These are phyloP conservation scores for Nicotiana paniculata DNA, from an alignment of 257 asterid genomes.

Conservation along the genomic window DNA sequence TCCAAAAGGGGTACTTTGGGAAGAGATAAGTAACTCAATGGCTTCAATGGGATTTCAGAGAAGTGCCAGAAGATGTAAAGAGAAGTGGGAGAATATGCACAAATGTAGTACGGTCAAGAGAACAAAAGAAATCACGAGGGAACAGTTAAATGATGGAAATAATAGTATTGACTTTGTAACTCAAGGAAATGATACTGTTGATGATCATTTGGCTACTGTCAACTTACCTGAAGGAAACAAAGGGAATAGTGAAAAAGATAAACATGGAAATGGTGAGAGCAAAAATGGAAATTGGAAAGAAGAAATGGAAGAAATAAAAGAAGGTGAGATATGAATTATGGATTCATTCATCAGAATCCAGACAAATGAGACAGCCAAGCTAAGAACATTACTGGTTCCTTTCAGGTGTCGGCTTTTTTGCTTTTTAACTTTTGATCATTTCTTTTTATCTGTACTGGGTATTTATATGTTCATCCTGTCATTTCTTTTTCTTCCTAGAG, in stretches of 20 bases:
- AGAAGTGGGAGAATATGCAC: slow-evolving; percentile 65
- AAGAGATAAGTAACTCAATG: slow-evolving; percentile 20
- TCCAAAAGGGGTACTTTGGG: slow-evolving; percentile 16
- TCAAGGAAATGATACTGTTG: not conserved
- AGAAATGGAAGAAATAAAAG: not conserved
- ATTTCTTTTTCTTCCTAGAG: not conserved
- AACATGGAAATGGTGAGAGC: not conserved
- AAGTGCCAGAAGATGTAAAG: slow-evolving; percentile 49
- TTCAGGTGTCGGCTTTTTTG: not conserved
- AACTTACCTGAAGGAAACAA: not conserved
- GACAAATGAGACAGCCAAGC: slow-evolving; percentile 1
- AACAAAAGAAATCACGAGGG: slow-evolving; percentile 38
- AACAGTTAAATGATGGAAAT: not conserved
- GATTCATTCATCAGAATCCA: not conserved
- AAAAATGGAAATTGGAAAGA: not conserved
- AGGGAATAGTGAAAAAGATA: not conserved
- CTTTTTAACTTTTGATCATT: not conserved
- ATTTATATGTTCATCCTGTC: not conserved
- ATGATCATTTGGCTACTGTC: not conserved
- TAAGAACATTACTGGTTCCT: not conserved
- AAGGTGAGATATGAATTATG: not conserved
- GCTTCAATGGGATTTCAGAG: slow-evolving; percentile 33
- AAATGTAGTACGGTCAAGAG: slow-evolving; percentile 47
- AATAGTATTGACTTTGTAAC: not conserved
- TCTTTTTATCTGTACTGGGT: not conserved